phyloP scores from a whole-genome alignment of 495 filamentous ascomycete species.

The Oleoguttula mirabilis region DNA sequence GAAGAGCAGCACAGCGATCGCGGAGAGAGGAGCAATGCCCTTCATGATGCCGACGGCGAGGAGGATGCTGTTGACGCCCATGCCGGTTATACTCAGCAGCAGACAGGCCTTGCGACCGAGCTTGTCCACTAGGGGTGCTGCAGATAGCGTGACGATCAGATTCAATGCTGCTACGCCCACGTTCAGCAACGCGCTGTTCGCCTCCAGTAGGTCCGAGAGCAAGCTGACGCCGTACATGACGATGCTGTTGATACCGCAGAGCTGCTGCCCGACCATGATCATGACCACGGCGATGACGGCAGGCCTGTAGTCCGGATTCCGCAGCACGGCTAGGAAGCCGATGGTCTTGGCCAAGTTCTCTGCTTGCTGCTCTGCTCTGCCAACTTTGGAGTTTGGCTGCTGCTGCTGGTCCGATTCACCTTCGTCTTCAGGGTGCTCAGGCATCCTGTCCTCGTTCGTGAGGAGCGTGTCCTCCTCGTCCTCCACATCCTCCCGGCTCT shows the following conservation, averaged over 20 bases:
- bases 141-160: constrained; percentile 63
- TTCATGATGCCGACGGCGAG: constrained; percentile 66
- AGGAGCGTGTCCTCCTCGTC: constrained; percentile 32
- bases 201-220: constrained; percentile 61
- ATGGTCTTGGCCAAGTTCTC: constrained; percentile 28
- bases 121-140: constrained; percentile 73
- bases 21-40: constrained; percentile 58
- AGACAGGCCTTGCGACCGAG: constrained; percentile 78
- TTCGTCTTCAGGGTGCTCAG: constrained; percentile 1
- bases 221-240: constrained; percentile 96
- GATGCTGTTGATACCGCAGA: constrained; percentile 76
- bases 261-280: constrained; percentile 86
- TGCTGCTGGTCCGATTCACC: background rate
- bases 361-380: background rate
- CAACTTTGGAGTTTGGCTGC: constrained; percentile 1
- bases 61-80: constrained; percentile 61
- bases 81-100: constrained; percentile 65
- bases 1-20: constrained; percentile 68
- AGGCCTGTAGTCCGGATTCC: constrained; percentile 53
- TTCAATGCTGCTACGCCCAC: constrained; percentile 80
- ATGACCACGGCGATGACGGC: constrained; percentile 76
- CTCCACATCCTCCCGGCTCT: constrained; percentile 15
- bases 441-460: constrained; percentile 17
- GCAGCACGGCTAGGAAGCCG: constrained; percentile 54
- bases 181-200: constrained; percentile 64